Percentiles rank a stretch among this genome's conserved stretches.
These are phyloP conservation scores for Trapa incisa DNA, from an alignment of 345 rosid genomes.

Conservation along the genomic window DNA sequence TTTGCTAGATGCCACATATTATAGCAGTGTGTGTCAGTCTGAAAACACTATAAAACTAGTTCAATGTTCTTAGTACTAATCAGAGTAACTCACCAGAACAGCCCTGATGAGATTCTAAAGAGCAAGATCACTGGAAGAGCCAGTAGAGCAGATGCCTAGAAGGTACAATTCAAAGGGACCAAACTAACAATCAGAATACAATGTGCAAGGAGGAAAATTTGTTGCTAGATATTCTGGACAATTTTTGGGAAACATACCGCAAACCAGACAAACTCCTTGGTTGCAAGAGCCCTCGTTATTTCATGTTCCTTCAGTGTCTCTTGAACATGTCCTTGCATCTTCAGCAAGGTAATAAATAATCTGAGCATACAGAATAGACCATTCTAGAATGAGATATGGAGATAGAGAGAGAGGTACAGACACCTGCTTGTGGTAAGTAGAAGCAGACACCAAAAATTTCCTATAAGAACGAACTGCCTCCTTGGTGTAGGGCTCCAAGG, in stretches of 20 bases:
- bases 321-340: conserved; percentile 65
- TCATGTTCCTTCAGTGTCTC: conserved; percentile 58
- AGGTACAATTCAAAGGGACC: conserved; percentile 5
- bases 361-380: background rate
- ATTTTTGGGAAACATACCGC: conserved; percentile 32
- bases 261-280: conserved; percentile 90
- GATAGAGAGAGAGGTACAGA: background rate
- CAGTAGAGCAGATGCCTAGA: conserved; percentile 80
- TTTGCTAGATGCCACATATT: conserved; percentile 28
- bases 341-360: background rate
- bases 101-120: conserved; percentile 30
- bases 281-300: conserved; percentile 75
- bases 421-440: conserved; percentile 85
- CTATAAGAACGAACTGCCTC: conserved; percentile 48
- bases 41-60: background rate
- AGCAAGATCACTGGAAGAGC: conserved; percentile 54
- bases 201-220: background rate
- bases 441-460: conserved; percentile 71
- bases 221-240: background rate
- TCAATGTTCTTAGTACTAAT: background rate
- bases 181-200: background rate
- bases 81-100: conserved; percentile 43
- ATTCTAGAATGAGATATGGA: background rate
- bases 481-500: conserved; percentile 68
- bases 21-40: background rate